Base-by-base conservation (phyloP, 257 asterid species). In the Penstemon davidsonii region DNA sequence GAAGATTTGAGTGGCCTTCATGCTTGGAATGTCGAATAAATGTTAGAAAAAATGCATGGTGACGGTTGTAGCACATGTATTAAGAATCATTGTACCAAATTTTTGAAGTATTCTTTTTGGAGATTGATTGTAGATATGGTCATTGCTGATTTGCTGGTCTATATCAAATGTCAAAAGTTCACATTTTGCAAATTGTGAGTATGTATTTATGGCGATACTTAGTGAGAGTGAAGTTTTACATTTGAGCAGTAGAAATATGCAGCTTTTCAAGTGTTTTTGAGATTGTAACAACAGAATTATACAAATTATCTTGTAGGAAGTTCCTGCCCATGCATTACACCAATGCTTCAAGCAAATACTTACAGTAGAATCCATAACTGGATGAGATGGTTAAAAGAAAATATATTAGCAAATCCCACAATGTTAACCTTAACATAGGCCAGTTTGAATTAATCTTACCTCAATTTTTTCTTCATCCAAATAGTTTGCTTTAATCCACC, bases 41-140 rank as follows among this genome's bases (percentile, higher is more conserved):
- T 15, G 68, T 64, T 62, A 54, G 69, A 54, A 55, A 63, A 53
- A 13, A 40, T 64, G 74, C 68, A 41, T 58, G 58, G 33, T 59
- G 69, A 62, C 71, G 67, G 60, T 71, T 71, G 77, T 77, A 78
- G 80, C 75, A 67, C 73, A 68, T 77, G 79, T 84, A 73, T 64
- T 62, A 63, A 15, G 60, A 76, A 62, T 50, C 72, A 60, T 67
- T 77, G 72, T 55, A 67, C 11, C 45, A 4, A 70, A 59, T 71
- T 58, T 40, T 41, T 40, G 67, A 64, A 54, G 6, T 37, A 50
- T 69, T 57, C 49, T 62, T 65, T 72, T 50, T 40, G 66, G 69
- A 57, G 59, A 59, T 70, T 66, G 68, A 44, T 45, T 56, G 39
- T 64, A 45, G 37, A 69, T 53, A 44, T 51, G 69, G 55, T 45